A percentile compares a stretch with the other conserved stretches of the same genome.
Evolutionary conservation across 2,329 filamentous ascomycete species (phyloP).

Genomic region (Sordariomycetes sp.): DNA sequence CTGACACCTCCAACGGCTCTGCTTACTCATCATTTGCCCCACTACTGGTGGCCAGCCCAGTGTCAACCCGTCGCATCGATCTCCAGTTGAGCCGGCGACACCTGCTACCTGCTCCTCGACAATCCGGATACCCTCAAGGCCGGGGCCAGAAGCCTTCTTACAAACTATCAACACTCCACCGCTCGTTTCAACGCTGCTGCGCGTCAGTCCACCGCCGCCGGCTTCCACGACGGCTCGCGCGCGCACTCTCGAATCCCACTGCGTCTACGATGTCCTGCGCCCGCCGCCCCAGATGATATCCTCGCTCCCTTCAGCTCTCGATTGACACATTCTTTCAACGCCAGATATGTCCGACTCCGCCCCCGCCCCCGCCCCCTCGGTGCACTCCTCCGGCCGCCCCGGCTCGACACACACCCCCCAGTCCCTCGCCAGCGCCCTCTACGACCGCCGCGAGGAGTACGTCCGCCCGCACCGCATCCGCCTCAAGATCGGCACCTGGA

Average conservation of each 20-base stretch:
- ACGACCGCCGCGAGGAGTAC: conserved; percentile 67
- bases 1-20: too few species aligned
- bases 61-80: too few species aligned
- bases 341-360: conserved; percentile 6
- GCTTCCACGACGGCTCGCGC: background rate
- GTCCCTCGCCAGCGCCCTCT: conserved; percentile 52
- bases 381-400: conserved; percentile 13
- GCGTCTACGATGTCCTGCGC: background rate
- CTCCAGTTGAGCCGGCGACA: too few species aligned
- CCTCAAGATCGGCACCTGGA: conserved; percentile 91
- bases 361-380: conserved; percentile 15
- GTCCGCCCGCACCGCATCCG: conserved; percentile 59
- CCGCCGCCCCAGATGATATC: background rate
- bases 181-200: too few species aligned
- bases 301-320: background rate
- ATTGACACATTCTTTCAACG: background rate
- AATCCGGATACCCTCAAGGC: too few species aligned
- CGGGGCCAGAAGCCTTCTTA: too few species aligned
- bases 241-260: background rate
- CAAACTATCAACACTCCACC: too few species aligned
- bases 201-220: too few species aligned
- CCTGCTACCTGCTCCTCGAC: too few species aligned
- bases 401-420: conserved; percentile 34
- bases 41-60: too few species aligned
- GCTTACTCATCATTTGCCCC: too few species aligned